These are phyloP conservation scores for Hypomontagnella monticulosa DNA, from an alignment of 495 filamentous ascomycete genomes.

Conservation along the genomic window DNA sequence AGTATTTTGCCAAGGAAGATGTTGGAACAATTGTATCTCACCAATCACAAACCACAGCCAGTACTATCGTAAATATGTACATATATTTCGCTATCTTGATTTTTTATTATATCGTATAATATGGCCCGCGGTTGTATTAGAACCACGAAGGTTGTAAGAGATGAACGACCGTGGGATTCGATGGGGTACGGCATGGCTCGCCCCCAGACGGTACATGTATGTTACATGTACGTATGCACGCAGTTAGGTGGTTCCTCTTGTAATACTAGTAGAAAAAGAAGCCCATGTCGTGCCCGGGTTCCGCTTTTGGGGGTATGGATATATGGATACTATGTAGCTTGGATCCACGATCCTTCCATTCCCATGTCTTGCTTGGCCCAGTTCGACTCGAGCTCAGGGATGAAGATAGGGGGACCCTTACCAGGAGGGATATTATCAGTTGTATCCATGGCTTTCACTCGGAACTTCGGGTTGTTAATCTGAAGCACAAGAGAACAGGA, in stretches of 20 bases:
- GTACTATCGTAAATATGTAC: slow-evolving; percentile 21
- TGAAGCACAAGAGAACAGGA: slow-evolving; percentile 11
- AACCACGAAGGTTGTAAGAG: slow-evolving; percentile 8
- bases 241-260: background rate
- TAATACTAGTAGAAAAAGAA: slow-evolving; percentile 18
- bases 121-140: background rate
- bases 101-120: background rate
- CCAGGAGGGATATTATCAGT: slow-evolving; percentile 9
- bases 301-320: slow-evolving; percentile 35
- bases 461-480: slow-evolving; percentile 30
- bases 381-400: slow-evolving; percentile 21
- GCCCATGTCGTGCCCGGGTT: slow-evolving; percentile 34
- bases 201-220: slow-evolving; percentile 19
- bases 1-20: slow-evolving; percentile 24
- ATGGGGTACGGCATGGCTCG: slow-evolving; percentile 23
- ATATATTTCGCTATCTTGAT: background rate
- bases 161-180: slow-evolving; percentile 13
- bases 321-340: slow-evolving; percentile 14
- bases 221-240: slow-evolving; percentile 24
- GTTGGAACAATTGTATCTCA: slow-evolving; percentile 18
- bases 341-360: slow-evolving; percentile 39
- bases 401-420: slow-evolving; percentile 31
- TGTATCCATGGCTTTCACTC: slow-evolving; percentile 23
- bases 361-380: slow-evolving; percentile 40
- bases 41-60: slow-evolving; percentile 18